Base-by-base conservation (phyloP, 208 protist genomes). In the Wallacemonas collosoma region DNA sequence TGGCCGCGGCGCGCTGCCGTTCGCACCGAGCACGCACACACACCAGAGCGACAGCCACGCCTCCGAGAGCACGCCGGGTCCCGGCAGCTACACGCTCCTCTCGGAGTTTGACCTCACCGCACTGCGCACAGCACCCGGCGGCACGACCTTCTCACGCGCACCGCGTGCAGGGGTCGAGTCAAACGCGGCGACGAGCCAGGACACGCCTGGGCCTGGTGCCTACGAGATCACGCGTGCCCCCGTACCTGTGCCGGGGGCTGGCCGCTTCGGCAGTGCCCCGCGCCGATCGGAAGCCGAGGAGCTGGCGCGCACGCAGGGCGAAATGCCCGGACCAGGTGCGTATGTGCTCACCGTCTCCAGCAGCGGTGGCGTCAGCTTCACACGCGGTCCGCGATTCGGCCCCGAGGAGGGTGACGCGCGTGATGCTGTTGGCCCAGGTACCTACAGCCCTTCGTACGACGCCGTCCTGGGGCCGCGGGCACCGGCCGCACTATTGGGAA, bases 41-140 rank as follows among this genome's bases (percentile, higher is more conserved):
- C 60, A 45, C 75, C 64, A 15, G 61, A 80, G 14, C 58, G 54
- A 57, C 51, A 62, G 60, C 0, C 26, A 26, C 26, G 26, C 26
- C 26, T 26, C 55, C n/a, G 51, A 71, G 39, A 64, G 56, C 39
- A 85, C 77, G 26, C 86, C 87, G 15, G 87, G 87, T 12, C 85
- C 85, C 11, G 85, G 82, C 9, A 66, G 75, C 9, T 93, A 93
- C 63, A 65, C 60, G 17, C 15, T 53, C 12, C 68, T 38, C 40
- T 50, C 60, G 6, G 60, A 65, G 11, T 48, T 65, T 48, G 60
- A 65, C 39, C 60, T 44, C 41, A 8, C 56, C 26, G 36, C 36
- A 26, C 26, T 62, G 26, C n/a, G n/a, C 26, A 17, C 17, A 26
- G 41, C 4, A 9, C 36, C 57, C 9, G 12, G 44, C 53, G 15